Conservation (phyloP, 116 monocot genomes). For the Cymodocea nodosa region DNA sequence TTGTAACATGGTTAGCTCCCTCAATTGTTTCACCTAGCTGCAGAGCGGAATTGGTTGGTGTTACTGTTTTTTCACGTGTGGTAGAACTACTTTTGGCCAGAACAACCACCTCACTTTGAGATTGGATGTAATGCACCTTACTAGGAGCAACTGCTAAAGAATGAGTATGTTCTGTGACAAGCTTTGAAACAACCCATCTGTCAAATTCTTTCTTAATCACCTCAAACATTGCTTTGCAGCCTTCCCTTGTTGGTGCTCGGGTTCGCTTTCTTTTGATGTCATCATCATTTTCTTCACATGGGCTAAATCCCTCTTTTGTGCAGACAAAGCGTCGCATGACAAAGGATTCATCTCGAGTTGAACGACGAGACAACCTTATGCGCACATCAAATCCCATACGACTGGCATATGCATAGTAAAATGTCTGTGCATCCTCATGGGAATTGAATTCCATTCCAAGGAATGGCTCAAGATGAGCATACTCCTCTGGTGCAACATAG, state of each 20-base stretch:
- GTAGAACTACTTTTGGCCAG: conserved; percentile 75
- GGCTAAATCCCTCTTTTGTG: conserved; percentile 57
- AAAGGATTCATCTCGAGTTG: conserved; percentile 65
- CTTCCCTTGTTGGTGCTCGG: conserved; percentile 47
- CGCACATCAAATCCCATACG: conserved; percentile 90
- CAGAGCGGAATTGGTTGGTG: conserved; percentile 8
- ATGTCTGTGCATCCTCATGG: conserved; percentile 73
- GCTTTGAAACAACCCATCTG: conserved; percentile 67
- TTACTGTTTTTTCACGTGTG: conserved; percentile 49
- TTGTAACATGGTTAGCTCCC: not conserved
- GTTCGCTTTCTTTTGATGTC: conserved; percentile 27
- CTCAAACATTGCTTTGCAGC: conserved; percentile 82
- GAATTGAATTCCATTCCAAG: conserved; percentile 92
- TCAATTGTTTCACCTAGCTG: conserved; percentile 9
- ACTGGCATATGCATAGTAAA: conserved; percentile 91
- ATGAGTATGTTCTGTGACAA: conserved; percentile 70
- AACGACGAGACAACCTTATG: conserved; percentile 74
- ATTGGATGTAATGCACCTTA: conserved; percentile 79
- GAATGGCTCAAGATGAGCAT: conserved; percentile 67
- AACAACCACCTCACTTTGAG: conserved; percentile 87
- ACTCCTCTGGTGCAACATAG: conserved; percentile 71
- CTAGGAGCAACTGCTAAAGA: conserved; percentile 47
- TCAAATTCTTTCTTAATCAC: conserved; percentile 64
- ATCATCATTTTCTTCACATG: conserved; percentile 50
- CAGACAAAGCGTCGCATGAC: conserved; percentile 89